Base-by-base conservation (phyloP, 176 grass and related monocot genomes). In the Cenchrus fungigraminus region DNA sequence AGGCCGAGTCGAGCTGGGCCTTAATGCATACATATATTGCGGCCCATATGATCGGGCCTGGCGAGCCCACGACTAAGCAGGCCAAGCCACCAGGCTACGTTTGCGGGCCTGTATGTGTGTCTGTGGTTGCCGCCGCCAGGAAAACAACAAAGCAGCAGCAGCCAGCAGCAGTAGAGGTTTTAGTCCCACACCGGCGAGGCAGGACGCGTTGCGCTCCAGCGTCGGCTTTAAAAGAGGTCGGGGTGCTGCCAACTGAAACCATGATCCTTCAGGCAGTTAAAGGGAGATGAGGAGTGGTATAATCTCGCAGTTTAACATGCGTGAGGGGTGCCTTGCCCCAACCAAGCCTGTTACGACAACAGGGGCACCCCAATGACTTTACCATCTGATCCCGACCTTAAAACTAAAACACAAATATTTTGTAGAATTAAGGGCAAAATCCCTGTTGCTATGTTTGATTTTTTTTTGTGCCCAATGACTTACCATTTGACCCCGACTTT, bases 241-340 rank as follows among this genome's bases (percentile, higher is more conserved):
- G 57, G 32, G 34, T 54, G 56, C 73, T 0, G 0, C 0, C 0
- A n/a, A n/a, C n/a, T n/a, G n/a, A n/a, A n/a, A 9, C 0, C 59
- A 84, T 89, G 87, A 89, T 84, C 87, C 87, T 89, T 89, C 87
- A 84, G 81, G 75, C 87, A 88, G 87, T 71, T 4, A 74, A 84
- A 74, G 68, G 76, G 87, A 84, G 1, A 89, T 89, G 81, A 89
- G 68, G 87, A 89, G 82, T 45, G 87, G 87, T 89, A 68, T 3
- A 1, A 43, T 0, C 82, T 80, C 77, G 82, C 70, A 7, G 9
- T 0, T 44, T 45, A 52, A 16, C n/a, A 61, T 85, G 82, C 63
- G 82, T 68, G 82, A 85, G 62, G 87, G 78, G 78, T 89, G 88
- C 6, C 87, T 32, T 15, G 71, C 83, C 64, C 83, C 63, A 89